Evolutionary conservation across 2,329 filamentous ascomycete species (phyloP).

Genomic region (Aspergillus quadrilineatus): DNA sequence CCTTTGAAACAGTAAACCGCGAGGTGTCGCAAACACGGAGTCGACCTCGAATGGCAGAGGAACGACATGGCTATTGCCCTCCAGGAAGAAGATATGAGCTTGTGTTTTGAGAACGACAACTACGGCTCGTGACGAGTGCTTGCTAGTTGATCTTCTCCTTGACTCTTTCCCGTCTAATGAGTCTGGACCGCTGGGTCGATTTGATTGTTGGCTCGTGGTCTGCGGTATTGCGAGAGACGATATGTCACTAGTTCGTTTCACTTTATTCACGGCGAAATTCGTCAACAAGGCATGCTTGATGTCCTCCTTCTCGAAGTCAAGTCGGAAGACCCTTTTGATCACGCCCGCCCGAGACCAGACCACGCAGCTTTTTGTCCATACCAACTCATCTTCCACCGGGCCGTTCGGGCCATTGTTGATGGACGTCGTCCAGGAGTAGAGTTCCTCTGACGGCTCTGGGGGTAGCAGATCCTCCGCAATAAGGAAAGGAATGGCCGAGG

Average conservation of each 20-base stretch:
- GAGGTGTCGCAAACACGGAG: constrained; percentile 75
- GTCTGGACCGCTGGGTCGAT: constrained; percentile 16
- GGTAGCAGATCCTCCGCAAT: constrained; percentile 76
- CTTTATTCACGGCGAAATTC: constrained; percentile 63
- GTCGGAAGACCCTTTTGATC: constrained; percentile 80
- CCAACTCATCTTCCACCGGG: constrained; percentile 71
- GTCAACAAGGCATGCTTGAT: constrained; percentile 85
- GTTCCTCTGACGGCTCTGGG: constrained; percentile 60
- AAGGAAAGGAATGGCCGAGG: constrained; percentile 78
- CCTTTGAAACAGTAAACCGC: constrained; percentile 82
- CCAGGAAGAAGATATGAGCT: constrained; percentile 87
- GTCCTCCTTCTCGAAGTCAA: constrained; percentile 81
- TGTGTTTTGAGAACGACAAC: constrained; percentile 92
- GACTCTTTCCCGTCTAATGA: constrained; percentile 24
- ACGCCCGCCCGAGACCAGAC: constrained; percentile 87
- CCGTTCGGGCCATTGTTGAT: constrained; percentile 45
- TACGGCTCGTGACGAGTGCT: constrained; percentile 59
- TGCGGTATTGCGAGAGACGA: constrained; percentile 1
- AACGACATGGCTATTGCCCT: constrained; percentile 82
- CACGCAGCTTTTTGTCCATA: constrained; percentile 72
- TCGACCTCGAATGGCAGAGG: constrained; percentile 95
- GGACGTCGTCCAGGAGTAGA: constrained; percentile 73
- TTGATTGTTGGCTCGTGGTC: constrained; percentile 7
- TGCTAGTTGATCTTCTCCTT: constrained; percentile 21
- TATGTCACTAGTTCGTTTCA: constrained; percentile 20